A percentile compares a stretch with the other conserved stretches of the same genome.
Conservation (phyloP, 177 flowering plant species). For the Telopea speciosissima region DNA sequence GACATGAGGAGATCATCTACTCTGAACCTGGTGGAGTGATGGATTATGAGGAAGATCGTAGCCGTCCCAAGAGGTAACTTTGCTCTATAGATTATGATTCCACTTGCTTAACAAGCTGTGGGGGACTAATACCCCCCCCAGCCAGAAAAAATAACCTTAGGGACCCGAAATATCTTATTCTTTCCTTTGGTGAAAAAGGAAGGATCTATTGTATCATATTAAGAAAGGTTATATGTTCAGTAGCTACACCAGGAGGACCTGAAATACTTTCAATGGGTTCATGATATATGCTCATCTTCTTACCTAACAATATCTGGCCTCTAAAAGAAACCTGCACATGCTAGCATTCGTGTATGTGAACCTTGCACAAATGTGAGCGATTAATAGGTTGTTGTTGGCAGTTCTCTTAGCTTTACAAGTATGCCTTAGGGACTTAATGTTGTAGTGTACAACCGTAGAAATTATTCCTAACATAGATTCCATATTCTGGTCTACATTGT, state of each 20-base stretch:
- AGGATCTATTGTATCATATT: too few relatives aligned
- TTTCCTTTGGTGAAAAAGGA: too few relatives aligned
- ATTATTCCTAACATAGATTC: not conserved
- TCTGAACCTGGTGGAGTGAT: conserved; percentile 91
- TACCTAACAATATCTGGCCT: not conserved
- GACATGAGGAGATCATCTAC: conserved; percentile 74
- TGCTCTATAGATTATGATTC: not conserved
- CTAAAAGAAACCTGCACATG: too few relatives aligned
- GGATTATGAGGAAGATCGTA: conserved; percentile 86
- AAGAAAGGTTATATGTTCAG: too few relatives aligned
- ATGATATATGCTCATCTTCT: not conserved
- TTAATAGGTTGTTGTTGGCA: too few relatives aligned
- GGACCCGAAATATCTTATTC: too few relatives aligned
- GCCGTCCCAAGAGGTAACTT: conserved; percentile 78
- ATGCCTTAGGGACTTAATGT: not conserved
- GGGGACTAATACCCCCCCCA: too few relatives aligned
- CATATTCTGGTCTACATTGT: not conserved
- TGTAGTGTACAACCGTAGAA: not conserved
- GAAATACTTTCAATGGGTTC: not conserved
- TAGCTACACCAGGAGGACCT: not conserved
- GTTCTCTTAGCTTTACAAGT: not conserved
- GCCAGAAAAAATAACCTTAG: too few relatives aligned
- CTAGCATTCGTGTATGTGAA: too few relatives aligned
- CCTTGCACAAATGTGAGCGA: too few relatives aligned
- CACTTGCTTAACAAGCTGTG: not conserved